Base-by-base conservation (phyloP, 176 grass and related monocot species). In the Panicum miliaceum region DNA sequence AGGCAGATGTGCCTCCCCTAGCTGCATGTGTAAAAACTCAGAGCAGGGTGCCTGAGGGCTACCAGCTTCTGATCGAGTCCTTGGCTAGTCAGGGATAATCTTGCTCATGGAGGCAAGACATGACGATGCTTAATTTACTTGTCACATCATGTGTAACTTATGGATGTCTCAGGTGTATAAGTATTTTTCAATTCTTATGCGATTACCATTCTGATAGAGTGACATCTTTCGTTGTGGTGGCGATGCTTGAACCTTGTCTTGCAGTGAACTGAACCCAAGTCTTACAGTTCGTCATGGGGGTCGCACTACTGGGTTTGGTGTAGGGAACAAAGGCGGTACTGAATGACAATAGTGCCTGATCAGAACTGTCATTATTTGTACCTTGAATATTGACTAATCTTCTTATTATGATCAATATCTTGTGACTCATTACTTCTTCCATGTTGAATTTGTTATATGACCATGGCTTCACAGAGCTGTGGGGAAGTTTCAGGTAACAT, bases 41-140 rank as follows among this genome's bases (percentile, higher is more conserved):
- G 75, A 79, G 83, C 22, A 59, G 82, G 2, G 84, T 99, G 47
- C 81, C 96, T 0, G 93, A 99, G 82, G 96, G 96, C 3, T 99
- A 99, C 81, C 85, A 89, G 75, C 75, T 99, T 78, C 86, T 99
- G 22, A 99, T 99, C 12, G 93, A 99, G 80, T 87, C 89, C 37
- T 83, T 98, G 74, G 96, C 93, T 76, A 82, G 76, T 81, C 84
- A 90, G 64, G 47, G 77, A 56, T 86, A 79, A 62, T 75, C 20
- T 76, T 71, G 14, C 76, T 12, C 52, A 22, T 16, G 7, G 12
- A 56, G 65, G 67, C 38, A 71, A 57, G 53, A 18, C 34, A 70
- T 13, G 15, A 9, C 41, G 63, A 11, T 50, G 57, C 52, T 65
- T 84, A 60, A 75, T 77, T 82, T 86, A 71, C 64, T 77, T 82